Percentiles rank a stretch among this genome's conserved stretches.
These are phyloP conservation scores for Botrytis hyacinthi DNA, from an alignment of 2,329 filamentous ascomycete species.

Conservation along the genomic window DNA sequence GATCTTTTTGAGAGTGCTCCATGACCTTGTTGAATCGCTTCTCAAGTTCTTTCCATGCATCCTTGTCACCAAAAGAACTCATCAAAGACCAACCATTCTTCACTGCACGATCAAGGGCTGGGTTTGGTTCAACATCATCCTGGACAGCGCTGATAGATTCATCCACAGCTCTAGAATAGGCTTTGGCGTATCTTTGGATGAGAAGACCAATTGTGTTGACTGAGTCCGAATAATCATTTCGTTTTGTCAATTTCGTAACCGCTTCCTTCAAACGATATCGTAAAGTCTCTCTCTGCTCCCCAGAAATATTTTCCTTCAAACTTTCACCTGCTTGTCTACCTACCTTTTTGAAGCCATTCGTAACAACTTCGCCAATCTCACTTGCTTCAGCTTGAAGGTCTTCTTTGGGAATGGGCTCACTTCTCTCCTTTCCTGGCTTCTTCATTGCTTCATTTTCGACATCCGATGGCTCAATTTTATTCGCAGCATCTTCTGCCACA, in stretches of 20 bases:
- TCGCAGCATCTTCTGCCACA: constrained; percentile 70
- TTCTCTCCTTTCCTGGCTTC: constrained; percentile 38
- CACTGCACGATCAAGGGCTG: constrained; percentile 70
- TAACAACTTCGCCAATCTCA: constrained; percentile 47
- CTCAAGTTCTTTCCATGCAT: constrained; percentile 75
- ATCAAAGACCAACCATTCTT: constrained; percentile 79
- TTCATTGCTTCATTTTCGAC: constrained; percentile 56
- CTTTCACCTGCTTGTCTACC: constrained; percentile 64
- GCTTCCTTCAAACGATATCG: constrained; percentile 73
- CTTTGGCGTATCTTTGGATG: constrained; percentile 72
- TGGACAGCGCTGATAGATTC: constrained; percentile 65
- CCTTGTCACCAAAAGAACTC: constrained; percentile 71
- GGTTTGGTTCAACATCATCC: constrained; percentile 70
- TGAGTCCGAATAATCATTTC: constrained; percentile 80
- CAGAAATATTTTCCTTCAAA: constrained; percentile 68
- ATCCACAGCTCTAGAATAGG: constrained; percentile 72
- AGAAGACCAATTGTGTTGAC: constrained; percentile 75
- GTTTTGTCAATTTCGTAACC: constrained; percentile 69
- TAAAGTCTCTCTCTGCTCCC: constrained; percentile 71
- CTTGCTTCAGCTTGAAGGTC: constrained; percentile 60
- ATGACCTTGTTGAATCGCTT: constrained; percentile 67
- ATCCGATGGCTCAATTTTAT: constrained; percentile 67
- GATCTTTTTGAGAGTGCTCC: constrained; percentile 71
- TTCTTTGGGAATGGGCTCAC: constrained; percentile 51
- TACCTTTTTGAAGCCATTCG: constrained; percentile 48